phyloP scores from a whole-genome alignment of 768 basidiomycete species.

The Chalciporus pseudorubinellus region DNA sequence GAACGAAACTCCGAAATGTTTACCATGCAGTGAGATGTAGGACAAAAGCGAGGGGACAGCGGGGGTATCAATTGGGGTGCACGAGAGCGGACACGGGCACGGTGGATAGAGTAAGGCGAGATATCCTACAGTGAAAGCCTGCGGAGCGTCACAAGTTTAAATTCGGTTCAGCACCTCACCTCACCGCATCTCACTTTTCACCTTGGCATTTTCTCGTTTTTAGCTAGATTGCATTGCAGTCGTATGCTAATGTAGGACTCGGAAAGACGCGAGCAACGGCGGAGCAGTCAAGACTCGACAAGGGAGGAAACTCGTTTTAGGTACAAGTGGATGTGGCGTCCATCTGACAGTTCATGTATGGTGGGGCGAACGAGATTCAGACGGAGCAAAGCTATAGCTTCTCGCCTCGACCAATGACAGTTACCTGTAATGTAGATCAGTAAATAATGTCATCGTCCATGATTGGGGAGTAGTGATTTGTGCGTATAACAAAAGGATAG shows the following conservation, averaged over 20 bases:
- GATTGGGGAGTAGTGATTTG: background rate
- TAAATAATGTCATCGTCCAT: slow-evolving; percentile 7
- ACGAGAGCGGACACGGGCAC: too few relatives aligned
- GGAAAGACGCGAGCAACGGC: background rate
- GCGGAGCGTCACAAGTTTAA: too few relatives aligned
- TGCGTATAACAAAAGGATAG: background rate
- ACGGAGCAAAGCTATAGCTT: slow-evolving; percentile 27
- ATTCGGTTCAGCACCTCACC: too few relatives aligned
- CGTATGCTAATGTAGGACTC: background rate
- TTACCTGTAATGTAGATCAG: slow-evolving; percentile 39
- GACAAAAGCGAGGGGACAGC: too few relatives aligned
- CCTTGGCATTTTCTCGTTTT: slow-evolving; percentile 4
- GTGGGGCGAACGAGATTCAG: background rate
- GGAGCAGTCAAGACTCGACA: background rate
- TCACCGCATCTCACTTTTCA: too few relatives aligned
- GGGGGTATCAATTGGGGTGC: too few relatives aligned
- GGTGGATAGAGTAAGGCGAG: background rate
- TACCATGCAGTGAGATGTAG: too few relatives aligned
- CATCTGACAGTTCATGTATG: background rate
- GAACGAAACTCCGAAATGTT: too few relatives aligned
- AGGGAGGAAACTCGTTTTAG: background rate
- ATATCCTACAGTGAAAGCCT: too few relatives aligned
- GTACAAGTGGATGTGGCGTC: slow-evolving; percentile 13
- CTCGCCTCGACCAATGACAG: slow-evolving; percentile 58
- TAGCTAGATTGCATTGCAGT: slow-evolving; percentile 9